Percentiles rank a stretch among this genome's conserved stretches.
Conservation (phyloP, 495 filamentous ascomycete genomes). For the Chaetomidium leptoderma region DNA sequence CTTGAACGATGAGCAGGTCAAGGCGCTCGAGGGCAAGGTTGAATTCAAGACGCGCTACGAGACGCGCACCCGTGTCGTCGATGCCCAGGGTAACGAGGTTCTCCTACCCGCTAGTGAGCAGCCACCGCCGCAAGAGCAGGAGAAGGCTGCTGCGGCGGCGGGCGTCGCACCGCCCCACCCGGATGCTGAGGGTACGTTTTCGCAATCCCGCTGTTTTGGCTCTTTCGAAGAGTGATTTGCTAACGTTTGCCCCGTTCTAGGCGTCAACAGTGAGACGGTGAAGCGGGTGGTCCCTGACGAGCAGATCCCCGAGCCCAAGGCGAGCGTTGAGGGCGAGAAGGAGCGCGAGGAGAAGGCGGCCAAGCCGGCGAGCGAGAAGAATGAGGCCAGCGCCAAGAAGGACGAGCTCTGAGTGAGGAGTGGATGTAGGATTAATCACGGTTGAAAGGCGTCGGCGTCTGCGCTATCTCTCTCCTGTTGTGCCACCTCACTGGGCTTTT, state of each 20-base stretch:
- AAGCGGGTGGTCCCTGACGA: conserved; percentile 36
- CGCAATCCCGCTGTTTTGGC: conserved; percentile 20
- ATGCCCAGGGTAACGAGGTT: conserved; percentile 69
- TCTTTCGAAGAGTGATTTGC: neutral
- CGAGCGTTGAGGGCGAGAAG: conserved; percentile 60
- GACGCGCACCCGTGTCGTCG: conserved; percentile 79
- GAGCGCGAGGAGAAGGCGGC: conserved; percentile 54
- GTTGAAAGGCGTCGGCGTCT: neutral
- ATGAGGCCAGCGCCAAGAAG: conserved; percentile 51
- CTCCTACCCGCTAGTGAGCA: conserved; percentile 35
- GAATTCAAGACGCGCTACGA: conserved; percentile 93
- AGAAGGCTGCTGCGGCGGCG: conserved; percentile 15
- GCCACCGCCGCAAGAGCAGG: conserved; percentile 13
- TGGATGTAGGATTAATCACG: neutral
- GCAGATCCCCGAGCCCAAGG: conserved; percentile 47
- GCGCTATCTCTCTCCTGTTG: neutral
- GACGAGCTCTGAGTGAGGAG: conserved; percentile 13
- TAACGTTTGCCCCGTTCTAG: conserved; percentile 5
- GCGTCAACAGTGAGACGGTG: conserved; percentile 29
- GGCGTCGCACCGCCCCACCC: conserved; percentile 74
- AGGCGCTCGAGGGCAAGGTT: conserved; percentile 81
- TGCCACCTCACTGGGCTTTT: neutral
- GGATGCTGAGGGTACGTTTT: conserved; percentile 60
- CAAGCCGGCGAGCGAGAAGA: conserved; percentile 73
- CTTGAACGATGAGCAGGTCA: conserved; percentile 76